These are phyloP conservation scores for Cymbidium sinense DNA, from an alignment of 106 monocot species.

Conservation along the genomic window DNA sequence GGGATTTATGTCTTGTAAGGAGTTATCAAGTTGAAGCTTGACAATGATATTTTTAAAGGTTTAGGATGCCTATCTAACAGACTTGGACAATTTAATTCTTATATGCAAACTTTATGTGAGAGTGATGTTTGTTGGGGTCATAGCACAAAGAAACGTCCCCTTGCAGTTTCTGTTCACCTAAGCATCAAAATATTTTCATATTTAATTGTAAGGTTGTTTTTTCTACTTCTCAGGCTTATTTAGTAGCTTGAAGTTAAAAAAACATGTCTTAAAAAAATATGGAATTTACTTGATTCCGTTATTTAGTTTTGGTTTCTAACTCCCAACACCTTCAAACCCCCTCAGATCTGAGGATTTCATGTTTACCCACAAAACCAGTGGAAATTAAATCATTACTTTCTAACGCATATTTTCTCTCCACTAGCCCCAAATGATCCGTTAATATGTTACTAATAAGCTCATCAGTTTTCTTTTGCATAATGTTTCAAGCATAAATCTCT, in stretches of 20 bases:
- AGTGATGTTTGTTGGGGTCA: neutral
- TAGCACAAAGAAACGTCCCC: neutral
- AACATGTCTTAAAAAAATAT: too few species aligned
- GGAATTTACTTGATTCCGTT: too few species aligned
- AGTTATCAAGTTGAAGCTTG: neutral
- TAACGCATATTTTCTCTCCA: neutral
- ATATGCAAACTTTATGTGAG: neutral
- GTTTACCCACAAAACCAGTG: too few species aligned
- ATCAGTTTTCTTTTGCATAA: neutral
- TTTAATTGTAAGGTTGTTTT: neutral
- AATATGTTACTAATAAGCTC: neutral
- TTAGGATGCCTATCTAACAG: neutral
- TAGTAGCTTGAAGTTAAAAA: too few species aligned
- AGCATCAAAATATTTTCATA: neutral
- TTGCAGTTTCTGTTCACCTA: neutral
- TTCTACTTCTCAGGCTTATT: neutral
- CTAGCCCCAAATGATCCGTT: neutral
- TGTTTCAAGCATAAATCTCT: neutral
- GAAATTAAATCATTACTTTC: too few species aligned
- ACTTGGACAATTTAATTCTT: neutral
- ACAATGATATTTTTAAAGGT: neutral
- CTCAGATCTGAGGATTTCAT: too few species aligned
- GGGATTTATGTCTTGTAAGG: neutral
- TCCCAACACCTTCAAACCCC: too few species aligned
- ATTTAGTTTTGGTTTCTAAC: too few species aligned